Base-by-base conservation (phyloP, 1,284 basidiomycete species). In the Ustilago hordei region DNA sequence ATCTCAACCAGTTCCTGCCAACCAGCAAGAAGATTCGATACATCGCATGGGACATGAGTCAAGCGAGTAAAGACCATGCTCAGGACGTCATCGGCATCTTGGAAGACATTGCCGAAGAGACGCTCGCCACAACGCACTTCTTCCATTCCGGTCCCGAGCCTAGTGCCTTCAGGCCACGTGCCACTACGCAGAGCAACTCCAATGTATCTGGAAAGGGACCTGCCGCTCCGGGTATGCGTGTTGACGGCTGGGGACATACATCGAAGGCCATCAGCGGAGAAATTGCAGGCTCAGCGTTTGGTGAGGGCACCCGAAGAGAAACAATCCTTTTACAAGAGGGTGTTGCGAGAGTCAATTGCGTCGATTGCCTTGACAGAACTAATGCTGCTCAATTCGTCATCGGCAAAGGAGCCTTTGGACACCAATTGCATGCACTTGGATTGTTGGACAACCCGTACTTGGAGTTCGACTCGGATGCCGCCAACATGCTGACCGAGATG, bases 371-470 rank as follows among this genome's bases (percentile, higher is more conserved):
- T 8, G 97, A 99, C 50, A 69, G 84, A 19, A 99, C 97, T 3
- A 99, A 99, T 80, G 95, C 95, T 0, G 95, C 95, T 0, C 96
- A 99, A 84, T 98, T 98, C 83, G 95, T 98, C 0, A 96, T 99
- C 73, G 97, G 95, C 3, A 98, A 98, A 86, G 92, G 94, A 13
- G 96, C 93, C 0, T 89, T 99, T 13, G 95, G 95, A 0, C 95
- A 98, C 86, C 97, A 99, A 85, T 89, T 99, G 8, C 95, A 97
- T 84, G 95, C 95, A 0, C 90, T 99, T 1, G 97, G 97, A 1
- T 58, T 86, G 31, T 60, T 86, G 13, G 3, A 90, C 95, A 19
- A 92, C 94, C 31, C 96, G 0, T 91, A 93, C 78, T 88, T 99
- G 31, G 91, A 92, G 0, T 98, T 98, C 84, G 95, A 98, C 80